phyloP scores from a whole-genome alignment of 331 rosid species.

The Quercus lobata region DNA sequence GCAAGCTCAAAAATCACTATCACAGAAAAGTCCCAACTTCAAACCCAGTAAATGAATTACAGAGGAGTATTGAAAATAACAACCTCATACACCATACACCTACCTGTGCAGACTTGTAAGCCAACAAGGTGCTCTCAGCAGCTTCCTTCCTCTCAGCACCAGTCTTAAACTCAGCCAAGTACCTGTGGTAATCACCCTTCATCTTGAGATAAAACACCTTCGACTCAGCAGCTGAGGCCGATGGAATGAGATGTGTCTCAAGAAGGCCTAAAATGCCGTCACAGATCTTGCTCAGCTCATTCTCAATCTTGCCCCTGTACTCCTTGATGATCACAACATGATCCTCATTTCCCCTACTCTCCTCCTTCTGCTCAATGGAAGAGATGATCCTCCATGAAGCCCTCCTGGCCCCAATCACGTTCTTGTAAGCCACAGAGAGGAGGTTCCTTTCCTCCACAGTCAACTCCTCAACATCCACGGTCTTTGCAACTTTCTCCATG shows the following conservation, averaged over 20 bases:
- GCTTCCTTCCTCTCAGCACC: slow-evolving; percentile 89
- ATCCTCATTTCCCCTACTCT: slow-evolving; percentile 88
- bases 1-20: slow-evolving; percentile 1
- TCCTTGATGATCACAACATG: slow-evolving; percentile 79
- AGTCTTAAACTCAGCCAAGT: slow-evolving; percentile 89
- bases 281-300: slow-evolving; percentile 92
- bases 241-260: slow-evolving; percentile 83
- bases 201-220: slow-evolving; percentile 89
- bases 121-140: slow-evolving; percentile 88
- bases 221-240: slow-evolving; percentile 72
- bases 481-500: slow-evolving; percentile 91
- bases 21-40: too few species aligned
- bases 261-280: slow-evolving; percentile 84
- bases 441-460: slow-evolving; percentile 89
- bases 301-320: slow-evolving; percentile 75
- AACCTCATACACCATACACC: slow-evolving; percentile 4
- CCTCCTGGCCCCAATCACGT: slow-evolving; percentile 93
- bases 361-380: slow-evolving; percentile 97
- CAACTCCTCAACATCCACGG: slow-evolving; percentile 76
- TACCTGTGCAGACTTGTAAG: slow-evolving; percentile 97
- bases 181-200: slow-evolving; percentile 97
- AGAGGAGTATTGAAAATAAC: background rate
- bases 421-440: slow-evolving; percentile 95
- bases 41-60: background rate
- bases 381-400: slow-evolving; percentile 98